Evolutionary conservation across 352 stramenopile species (phyloP).

Genomic region (Plasmopara halstedii): DNA sequence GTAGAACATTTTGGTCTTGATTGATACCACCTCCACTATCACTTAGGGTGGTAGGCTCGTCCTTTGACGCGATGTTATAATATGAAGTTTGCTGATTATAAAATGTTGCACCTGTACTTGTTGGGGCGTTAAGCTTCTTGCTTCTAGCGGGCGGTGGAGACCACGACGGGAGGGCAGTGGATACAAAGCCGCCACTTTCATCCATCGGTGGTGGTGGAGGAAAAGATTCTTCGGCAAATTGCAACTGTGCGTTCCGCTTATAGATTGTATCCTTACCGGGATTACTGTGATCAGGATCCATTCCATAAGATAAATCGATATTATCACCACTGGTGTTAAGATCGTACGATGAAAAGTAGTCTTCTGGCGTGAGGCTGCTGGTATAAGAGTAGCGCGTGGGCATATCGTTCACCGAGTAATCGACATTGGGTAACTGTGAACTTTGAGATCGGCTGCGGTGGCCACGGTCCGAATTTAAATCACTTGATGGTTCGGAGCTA

Average conservation of each 20-base stretch:
- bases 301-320: constrained; percentile 49
- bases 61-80: constrained; percentile 58
- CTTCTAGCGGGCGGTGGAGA: constrained; percentile 57
- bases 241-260: constrained; percentile 27
- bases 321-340: constrained; percentile 22
- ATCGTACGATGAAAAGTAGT: constrained; percentile 42
- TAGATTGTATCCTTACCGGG: constrained; percentile 11
- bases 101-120: constrained; percentile 33
- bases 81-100: constrained; percentile 70
- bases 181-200: constrained; percentile 54
- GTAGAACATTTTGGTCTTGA: constrained; percentile 57
- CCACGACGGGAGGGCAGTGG: constrained; percentile 66
- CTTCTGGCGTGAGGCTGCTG: constrained; percentile 42
- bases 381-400: constrained; percentile 62
- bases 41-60: constrained; percentile 26
- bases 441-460: constrained; percentile 48
- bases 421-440: constrained; percentile 34
- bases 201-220: constrained; percentile 61
- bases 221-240: constrained; percentile 68
- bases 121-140: constrained; percentile 57
- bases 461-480: constrained; percentile 31
- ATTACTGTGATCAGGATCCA: constrained; percentile 24
- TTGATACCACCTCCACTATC: constrained; percentile 5
- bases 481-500: constrained; percentile 12
- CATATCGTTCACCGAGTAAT: constrained; percentile 26